Conservation (phyloP, 805 yeast species). For the Kluyveromyces wickerhamii region DNA sequence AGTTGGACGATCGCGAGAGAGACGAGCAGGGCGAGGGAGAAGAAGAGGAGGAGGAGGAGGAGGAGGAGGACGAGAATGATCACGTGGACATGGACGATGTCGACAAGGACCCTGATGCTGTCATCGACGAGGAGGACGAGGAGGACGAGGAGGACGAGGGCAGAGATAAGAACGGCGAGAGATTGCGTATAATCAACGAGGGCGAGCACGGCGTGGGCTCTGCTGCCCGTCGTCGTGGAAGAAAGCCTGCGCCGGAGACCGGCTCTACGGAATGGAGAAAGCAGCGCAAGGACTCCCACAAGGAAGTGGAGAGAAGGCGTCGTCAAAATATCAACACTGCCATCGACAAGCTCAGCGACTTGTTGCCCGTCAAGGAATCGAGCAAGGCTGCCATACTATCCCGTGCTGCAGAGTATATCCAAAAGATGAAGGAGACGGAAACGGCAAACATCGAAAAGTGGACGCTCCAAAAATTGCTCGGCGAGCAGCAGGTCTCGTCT, state of each 20-base stretch:
- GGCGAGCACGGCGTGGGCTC: conserved; percentile 11
- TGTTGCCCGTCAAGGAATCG: conserved; percentile 69
- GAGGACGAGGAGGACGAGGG: conserved; percentile 2
- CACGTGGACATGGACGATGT: conserved; percentile 15
- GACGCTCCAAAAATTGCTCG: conserved; percentile 85
- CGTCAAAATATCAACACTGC: conserved; percentile 84
- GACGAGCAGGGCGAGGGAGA: conserved; percentile 8
- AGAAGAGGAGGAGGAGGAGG: conserved; percentile 9
- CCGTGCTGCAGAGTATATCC: conserved; percentile 85
- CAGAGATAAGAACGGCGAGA: conserved; percentile 1
- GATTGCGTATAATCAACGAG: conserved; percentile 3
- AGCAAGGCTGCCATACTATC: conserved; percentile 87
- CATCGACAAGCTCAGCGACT: conserved; percentile 67
- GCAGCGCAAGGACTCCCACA: conserved; percentile 82
- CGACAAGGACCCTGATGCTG: conserved; percentile 13
- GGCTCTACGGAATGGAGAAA: conserved; percentile 28
- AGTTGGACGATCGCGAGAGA: not conserved
- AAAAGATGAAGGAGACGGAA: conserved; percentile 83
- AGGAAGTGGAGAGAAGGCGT: conserved; percentile 90
- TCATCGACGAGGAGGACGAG: conserved; percentile 9
- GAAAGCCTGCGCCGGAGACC: conserved; percentile 22
- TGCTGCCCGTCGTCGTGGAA: conserved; percentile 19
- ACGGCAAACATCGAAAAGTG: conserved; percentile 85
- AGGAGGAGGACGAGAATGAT: conserved; percentile 12
- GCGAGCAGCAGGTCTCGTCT: conserved; percentile 87